These are phyloP conservation scores for Lunasporangiospora selenospora DNA, from an alignment of 192 early-diverging fungal genomes.

Conservation along the genomic window DNA sequence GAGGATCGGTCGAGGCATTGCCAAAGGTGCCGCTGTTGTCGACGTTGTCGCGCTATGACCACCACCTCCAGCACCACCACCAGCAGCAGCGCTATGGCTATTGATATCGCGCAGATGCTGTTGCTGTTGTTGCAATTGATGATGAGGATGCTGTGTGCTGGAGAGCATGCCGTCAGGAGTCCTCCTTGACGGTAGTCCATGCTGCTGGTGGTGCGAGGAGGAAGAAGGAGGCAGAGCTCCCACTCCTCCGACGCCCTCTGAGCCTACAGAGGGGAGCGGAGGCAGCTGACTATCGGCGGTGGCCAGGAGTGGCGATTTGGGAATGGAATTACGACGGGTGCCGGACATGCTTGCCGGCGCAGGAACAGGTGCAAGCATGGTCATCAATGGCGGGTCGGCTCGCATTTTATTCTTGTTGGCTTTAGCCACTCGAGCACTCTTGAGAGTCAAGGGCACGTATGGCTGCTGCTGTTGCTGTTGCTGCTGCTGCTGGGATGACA, in stretches of 20 bases:
- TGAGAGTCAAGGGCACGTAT: constrained; percentile 27
- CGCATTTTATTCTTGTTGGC: constrained; percentile 31
- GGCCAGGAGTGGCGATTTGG: constrained; percentile 15
- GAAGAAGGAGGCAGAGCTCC: neutral
- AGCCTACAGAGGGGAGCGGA: neutral
- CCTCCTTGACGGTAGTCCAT: neutral
- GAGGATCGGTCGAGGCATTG: constrained; percentile 33
- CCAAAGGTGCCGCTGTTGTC: neutral
- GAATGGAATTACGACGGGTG: constrained; percentile 12
- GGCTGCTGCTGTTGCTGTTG: neutral
- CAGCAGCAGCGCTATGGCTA: too few species aligned
- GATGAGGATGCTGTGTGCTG: neutral
- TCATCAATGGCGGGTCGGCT: too few species aligned
- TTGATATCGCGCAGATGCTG: too few species aligned
- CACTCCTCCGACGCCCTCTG: neutral
- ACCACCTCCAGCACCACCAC: too few species aligned
- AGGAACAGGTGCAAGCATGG: too few species aligned
- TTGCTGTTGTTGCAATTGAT: too few species aligned
- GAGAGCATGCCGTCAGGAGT: neutral
- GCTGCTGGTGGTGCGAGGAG: neutral
- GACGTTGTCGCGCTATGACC: constrained; percentile 22
- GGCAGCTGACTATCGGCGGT: neutral
- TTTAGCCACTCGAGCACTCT: constrained; percentile 26
- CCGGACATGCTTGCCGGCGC: constrained; percentile 31
- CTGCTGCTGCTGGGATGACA: neutral